A percentile compares a stretch with the other conserved stretches of the same genome.
Evolutionary conservation across 2,329 filamentous ascomycete genomes (phyloP).

Genomic region (Pestalotiopsis sp.): DNA sequence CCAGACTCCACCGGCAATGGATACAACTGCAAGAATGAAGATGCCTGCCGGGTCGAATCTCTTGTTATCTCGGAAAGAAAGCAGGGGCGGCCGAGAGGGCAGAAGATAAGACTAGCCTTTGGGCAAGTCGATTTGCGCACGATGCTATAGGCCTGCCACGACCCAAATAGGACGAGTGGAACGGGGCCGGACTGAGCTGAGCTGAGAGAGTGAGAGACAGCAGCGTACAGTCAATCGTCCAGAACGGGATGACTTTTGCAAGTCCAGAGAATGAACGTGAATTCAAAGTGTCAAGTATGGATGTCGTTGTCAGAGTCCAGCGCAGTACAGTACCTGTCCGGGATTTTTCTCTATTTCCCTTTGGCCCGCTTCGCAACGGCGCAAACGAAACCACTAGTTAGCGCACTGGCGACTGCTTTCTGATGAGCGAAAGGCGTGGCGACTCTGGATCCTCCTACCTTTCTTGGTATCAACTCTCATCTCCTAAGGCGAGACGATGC

Average conservation of each 20-base stretch:
- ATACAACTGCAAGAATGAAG: background rate
- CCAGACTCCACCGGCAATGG: background rate
- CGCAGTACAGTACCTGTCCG: background rate
- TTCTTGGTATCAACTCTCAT: background rate
- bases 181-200: background rate
- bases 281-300: background rate
- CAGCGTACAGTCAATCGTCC: background rate
- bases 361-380: background rate
- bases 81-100: background rate
- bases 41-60: background rate
- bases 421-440: background rate
- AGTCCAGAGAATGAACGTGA: background rate
- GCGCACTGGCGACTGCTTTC: background rate
- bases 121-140: background rate
- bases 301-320: background rate
- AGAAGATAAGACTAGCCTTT: background rate
- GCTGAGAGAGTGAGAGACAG: background rate
- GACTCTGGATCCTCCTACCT: background rate
- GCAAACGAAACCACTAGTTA: background rate
- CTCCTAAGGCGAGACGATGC: background rate
- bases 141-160: background rate
- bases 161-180: background rate
- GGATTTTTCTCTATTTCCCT: background rate
- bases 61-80: background rate
- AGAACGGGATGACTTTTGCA: background rate